Base-by-base conservation (phyloP, 768 basidiomycete species). In the Dendrothele bispora region DNA sequence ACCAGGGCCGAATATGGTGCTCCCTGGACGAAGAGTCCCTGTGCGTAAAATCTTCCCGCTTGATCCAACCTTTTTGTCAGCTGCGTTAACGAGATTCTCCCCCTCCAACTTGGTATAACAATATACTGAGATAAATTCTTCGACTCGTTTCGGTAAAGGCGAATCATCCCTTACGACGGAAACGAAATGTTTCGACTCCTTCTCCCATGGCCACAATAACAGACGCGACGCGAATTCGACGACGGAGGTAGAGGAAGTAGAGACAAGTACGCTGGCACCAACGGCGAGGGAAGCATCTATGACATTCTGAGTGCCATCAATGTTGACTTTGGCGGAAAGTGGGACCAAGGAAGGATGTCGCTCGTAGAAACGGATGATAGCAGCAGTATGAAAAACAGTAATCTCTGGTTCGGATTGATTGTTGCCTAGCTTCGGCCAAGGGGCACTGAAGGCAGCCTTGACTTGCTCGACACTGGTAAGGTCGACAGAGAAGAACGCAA, bases 351-450 rank as follows among this genome's bases (percentile, higher is more conserved):
- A 48, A 0, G 56, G 53, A 36, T 62, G 55, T 22, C 71, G 62
- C 50, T 74, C 72, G 57, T 64, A 73, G 58, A 69, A 74, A 7
- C 72, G 70, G 47, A 74, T 71, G 40, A 55, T 63, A 8, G 72
- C 70, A 7, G 67, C 72, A 40, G 70, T 68, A 50, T 73, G 70
- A 57, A 74, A 73, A 15, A 74, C 67, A 14, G 72, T 72, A 25
- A 70, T 50, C 39, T 65, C 66, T 2, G 50, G 46, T 34, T 57
- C 47, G 18, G 39, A 39, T 26, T 41, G 29, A 40, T n/a, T n/a
- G n/a, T n/a, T n/a, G n/a, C n/a, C n/a, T n/a, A n/a, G n/a, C n/a
- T n/a, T n/a, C n/a, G n/a, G n/a, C n/a, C n/a, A n/a, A n/a, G n/a
- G n/a, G n/a, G n/a, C n/a, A n/a, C n/a, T n/a, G n/a, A n/a, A n/a